Base-by-base conservation (phyloP, 2,329 filamentous ascomycete genomes). In the Fusarium sp. region DNA sequence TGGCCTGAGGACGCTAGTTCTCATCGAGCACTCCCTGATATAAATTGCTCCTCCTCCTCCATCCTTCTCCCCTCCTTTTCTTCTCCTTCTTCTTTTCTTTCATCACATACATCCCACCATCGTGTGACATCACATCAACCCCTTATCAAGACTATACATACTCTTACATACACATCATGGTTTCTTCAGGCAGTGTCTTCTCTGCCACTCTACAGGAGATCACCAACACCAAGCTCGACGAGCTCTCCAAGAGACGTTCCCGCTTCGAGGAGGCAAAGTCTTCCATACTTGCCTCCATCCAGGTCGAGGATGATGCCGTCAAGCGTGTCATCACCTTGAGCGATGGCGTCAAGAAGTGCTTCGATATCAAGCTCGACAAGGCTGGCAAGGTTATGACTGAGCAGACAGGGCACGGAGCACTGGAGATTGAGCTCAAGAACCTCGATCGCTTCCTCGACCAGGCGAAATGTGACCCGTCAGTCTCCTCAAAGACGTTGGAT, bases 161-260 rank as follows among this genome's bases (percentile, higher is more conserved):
- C 18, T 14, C 18, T 14, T 14, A 27, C 64, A 38, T 27, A 4
- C 20, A 35, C 70, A 74, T 10, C 66, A 81, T 81, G 79, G 58
- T 77, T 2, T 64, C 75, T 13, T 78, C 77, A 0, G 74, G 82
- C 33, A 83, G 82, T 65, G 82, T 85, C 69, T 84, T 86, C 70
- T 85, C 84, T 1, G 79, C 84, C 67, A 86, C 84, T 1, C 80
- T 86, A 1, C 83, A 82, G 42, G 80, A 83, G 58, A 86, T 86
- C 70, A 86, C 84, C 40, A 82, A 81, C 47, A 84, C 82, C 52
- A 86, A 86, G 59, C 82, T 86, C 2, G 80, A 84, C 8, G 84
- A 86, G 64, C 78, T 86, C 0, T 84, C 83, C 25, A 86, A 85
- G 65, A 80, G 82, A 20, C 82, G 83, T 6, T 70, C 77, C 4